Evolutionary conservation across 1,284 basidiomycete species (phyloP).

Genomic region (Kwoniella shivajii): DNA sequence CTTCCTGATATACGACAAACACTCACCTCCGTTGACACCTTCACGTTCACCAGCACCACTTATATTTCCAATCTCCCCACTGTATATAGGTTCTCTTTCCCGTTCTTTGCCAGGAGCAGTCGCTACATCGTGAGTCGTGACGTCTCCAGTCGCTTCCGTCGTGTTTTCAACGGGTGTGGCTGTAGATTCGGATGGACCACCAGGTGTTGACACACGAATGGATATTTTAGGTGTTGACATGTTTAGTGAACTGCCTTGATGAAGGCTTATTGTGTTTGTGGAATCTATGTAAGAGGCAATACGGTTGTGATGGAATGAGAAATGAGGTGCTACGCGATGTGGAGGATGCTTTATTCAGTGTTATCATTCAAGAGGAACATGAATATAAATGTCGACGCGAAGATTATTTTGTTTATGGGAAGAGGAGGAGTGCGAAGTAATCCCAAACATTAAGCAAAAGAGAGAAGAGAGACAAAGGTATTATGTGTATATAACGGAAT

Average conservation of each 20-base stretch:
- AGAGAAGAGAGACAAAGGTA: no score
- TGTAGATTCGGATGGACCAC: slow-evolving; percentile 6
- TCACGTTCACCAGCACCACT: slow-evolving; percentile 37
- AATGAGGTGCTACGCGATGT: no score
- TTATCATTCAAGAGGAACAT: not conserved
- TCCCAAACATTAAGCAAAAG: not conserved
- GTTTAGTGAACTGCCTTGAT: no score
- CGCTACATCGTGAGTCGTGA: slow-evolving; percentile 46
- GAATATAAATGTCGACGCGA: slow-evolving; percentile 7
- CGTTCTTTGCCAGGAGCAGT: slow-evolving; percentile 54
- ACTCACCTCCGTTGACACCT: slow-evolving; percentile 35
- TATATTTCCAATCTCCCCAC: slow-evolving; percentile 52
- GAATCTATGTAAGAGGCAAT: no score
- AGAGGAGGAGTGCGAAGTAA: not conserved
- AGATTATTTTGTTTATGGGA: not conserved
- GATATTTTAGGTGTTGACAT: slow-evolving; percentile 53
- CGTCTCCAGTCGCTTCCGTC: slow-evolving; percentile 32
- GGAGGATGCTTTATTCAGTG: not conserved
- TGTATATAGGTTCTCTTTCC: slow-evolving; percentile 53
- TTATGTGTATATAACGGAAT: not conserved
- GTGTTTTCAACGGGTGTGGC: slow-evolving; percentile 7
- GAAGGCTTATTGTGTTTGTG: no score
- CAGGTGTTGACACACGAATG: slow-evolving; percentile 36
- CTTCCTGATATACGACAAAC: not conserved
- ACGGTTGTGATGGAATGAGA: no score